phyloP scores from a whole-genome alignment of 495 filamentous ascomycete genomes.

The Hypomontagnella monticulosa region DNA sequence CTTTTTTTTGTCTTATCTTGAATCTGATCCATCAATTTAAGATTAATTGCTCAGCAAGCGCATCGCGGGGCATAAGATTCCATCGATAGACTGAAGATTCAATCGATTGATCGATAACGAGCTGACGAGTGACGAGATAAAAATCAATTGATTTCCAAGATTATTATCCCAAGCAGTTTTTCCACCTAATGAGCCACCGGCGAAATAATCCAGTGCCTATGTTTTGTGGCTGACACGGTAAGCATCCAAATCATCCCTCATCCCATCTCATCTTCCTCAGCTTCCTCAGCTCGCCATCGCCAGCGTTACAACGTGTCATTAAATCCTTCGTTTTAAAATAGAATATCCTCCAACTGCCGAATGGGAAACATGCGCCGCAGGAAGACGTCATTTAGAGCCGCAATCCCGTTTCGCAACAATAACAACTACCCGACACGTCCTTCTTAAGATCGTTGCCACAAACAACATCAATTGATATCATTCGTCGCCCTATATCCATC shows the following conservation, averaged over 20 bases:
- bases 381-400: conserved; percentile 11
- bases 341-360: conserved; percentile 10
- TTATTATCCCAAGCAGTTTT: too few relatives aligned
- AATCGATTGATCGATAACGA: conserved; percentile 17
- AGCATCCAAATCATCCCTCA: conserved; percentile 3
- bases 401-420: conserved; percentile 17
- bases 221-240: background rate
- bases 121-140: background rate
- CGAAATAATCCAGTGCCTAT: too few relatives aligned
- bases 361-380: conserved; percentile 14
- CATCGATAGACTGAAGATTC: background rate
- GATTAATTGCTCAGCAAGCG: background rate
- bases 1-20: conserved; percentile 18
- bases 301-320: conserved; percentile 9
- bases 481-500: conserved; percentile 5
- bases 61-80: conserved; percentile 23
- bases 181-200: too few relatives aligned
- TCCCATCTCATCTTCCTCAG: background rate
- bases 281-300: background rate
- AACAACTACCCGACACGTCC: background rate
- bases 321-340: conserved; percentile 22
- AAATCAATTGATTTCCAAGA: too few relatives aligned
- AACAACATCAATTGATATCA: conserved; percentile 6
- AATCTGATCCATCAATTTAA: conserved; percentile 5
- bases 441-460: conserved; percentile 11